Conservation (phyloP, 805 yeast genomes). For the Limtongia smithiae region DNA sequence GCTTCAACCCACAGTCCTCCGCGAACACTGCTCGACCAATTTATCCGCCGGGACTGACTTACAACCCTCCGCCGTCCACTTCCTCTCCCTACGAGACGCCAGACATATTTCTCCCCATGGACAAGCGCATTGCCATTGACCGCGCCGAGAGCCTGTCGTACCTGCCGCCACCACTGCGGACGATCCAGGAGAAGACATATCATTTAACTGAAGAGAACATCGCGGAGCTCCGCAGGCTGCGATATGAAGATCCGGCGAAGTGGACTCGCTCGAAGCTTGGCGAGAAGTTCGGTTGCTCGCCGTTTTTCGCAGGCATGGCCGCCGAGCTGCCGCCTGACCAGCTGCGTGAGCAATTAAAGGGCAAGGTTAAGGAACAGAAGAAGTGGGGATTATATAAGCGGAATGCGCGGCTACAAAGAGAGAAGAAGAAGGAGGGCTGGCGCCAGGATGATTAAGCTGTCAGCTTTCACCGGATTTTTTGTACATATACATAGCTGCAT, state of each 20-base stretch:
- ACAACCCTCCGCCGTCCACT: slow-evolving; percentile 63
- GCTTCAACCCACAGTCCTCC: slow-evolving; percentile 59
- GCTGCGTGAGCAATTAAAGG: slow-evolving; percentile 44
- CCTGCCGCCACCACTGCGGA: slow-evolving; percentile 40
- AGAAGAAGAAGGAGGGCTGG: slow-evolving; percentile 61
- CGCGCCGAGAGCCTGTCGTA: slow-evolving; percentile 13
- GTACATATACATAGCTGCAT: too few species aligned
- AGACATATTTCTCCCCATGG: slow-evolving; percentile 58
- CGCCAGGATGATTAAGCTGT: slow-evolving; percentile 49
- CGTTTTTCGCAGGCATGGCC: slow-evolving; percentile 52
- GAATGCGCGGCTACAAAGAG: slow-evolving; percentile 53
- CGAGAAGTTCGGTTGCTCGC: slow-evolving; percentile 52
- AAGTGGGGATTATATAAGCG: slow-evolving; percentile 49
- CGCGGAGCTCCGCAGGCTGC: slow-evolving; percentile 53
- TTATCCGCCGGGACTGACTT: slow-evolving; percentile 57
- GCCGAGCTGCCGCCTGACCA: slow-evolving; percentile 45
- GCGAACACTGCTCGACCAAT: slow-evolving; percentile 60
- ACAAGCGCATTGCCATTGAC: slow-evolving; percentile 44
- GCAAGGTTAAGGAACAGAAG: slow-evolving; percentile 46
- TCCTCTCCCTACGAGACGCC: slow-evolving; percentile 60
- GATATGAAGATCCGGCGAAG: slow-evolving; percentile 54
- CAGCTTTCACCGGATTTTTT: neutral
- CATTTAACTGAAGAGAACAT: slow-evolving; percentile 57
- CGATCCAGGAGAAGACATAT: slow-evolving; percentile 44
- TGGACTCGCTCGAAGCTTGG: slow-evolving; percentile 67